phyloP scores from a whole-genome alignment of 2,329 filamentous ascomycete species.

The Epichloe bromicola region DNA sequence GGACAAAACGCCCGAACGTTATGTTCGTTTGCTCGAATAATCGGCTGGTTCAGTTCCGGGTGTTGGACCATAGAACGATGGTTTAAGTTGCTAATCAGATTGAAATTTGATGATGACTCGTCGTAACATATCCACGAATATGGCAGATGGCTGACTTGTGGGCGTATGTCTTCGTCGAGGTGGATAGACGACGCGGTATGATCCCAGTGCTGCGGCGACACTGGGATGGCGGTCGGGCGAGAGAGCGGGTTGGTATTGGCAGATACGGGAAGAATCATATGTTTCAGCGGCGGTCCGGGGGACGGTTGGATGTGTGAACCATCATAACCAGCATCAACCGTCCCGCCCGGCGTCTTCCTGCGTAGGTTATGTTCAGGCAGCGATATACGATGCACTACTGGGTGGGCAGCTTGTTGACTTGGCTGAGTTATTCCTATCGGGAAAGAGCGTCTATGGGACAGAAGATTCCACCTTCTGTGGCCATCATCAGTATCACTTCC shows the following conservation, averaged over 20 bases:
- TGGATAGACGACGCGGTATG: slow-evolving; percentile 4
- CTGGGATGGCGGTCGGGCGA: slow-evolving; percentile 2
- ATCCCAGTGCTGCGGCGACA: slow-evolving; percentile 6
- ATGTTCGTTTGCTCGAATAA: slow-evolving; percentile 23
- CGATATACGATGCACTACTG: slow-evolving; percentile 9
- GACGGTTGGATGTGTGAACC: slow-evolving; percentile 62
- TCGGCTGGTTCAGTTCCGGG: slow-evolving; percentile 15
- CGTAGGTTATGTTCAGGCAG: slow-evolving; percentile 47
- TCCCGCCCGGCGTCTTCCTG: slow-evolving; percentile 90
- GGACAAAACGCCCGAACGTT: slow-evolving; percentile 26
- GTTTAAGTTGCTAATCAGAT: neutral
- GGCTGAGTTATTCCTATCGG: slow-evolving; percentile 21
- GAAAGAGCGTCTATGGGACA: slow-evolving; percentile 15
- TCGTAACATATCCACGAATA: neutral
- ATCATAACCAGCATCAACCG: slow-evolving; percentile 82
- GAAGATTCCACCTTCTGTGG: slow-evolving; percentile 10
- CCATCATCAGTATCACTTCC: neutral
- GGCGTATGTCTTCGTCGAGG: neutral
- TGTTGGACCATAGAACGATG: slow-evolving; percentile 8
- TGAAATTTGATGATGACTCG: neutral
- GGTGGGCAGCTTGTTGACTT: slow-evolving; percentile 9
- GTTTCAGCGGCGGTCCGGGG: slow-evolving; percentile 67
- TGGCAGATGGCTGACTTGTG: neutral
- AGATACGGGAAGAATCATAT: slow-evolving; percentile 59
- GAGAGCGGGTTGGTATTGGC: slow-evolving; percentile 10